Conservation (phyloP, 2,329 filamentous ascomycete species). For the Monilinia aucupariae region DNA sequence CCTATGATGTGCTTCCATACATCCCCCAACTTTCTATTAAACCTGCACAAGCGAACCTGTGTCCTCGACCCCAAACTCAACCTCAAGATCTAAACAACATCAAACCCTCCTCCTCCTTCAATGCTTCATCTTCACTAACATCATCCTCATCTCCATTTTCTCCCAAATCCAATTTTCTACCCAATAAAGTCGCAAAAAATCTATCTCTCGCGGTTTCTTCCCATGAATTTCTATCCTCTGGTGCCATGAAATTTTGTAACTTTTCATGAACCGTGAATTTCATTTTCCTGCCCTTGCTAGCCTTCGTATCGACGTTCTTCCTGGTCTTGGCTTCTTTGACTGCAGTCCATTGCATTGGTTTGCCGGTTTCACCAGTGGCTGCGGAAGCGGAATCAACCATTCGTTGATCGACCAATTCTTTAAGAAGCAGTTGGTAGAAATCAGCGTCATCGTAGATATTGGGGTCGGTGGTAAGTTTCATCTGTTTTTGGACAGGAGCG, state of each 20-base stretch:
- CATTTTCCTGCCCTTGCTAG: slow-evolving; percentile 91
- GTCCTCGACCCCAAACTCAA: background rate
- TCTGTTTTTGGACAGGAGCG: slow-evolving; percentile 61
- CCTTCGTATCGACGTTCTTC: slow-evolving; percentile 84
- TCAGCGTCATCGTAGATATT: slow-evolving; percentile 86
- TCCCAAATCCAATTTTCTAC: slow-evolving; percentile 60
- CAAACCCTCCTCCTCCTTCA: slow-evolving; percentile 32
- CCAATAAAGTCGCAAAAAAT: slow-evolving; percentile 70
- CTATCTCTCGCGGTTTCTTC: slow-evolving; percentile 71
- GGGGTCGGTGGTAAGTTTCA: slow-evolving; percentile 51
- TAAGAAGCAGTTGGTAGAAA: slow-evolving; percentile 89
- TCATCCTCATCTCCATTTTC: slow-evolving; percentile 51
- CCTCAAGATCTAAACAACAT: slow-evolving; percentile 33
- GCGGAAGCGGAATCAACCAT: slow-evolving; percentile 57
- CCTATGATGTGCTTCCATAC: background rate
- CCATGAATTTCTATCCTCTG: slow-evolving; percentile 77
- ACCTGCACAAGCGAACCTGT: background rate
- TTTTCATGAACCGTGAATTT: slow-evolving; percentile 95
- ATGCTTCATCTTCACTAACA: slow-evolving; percentile 41
- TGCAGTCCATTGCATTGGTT: slow-evolving; percentile 53
- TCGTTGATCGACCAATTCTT: slow-evolving; percentile 87
- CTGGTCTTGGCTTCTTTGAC: slow-evolving; percentile 73
- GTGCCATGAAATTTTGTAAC: slow-evolving; percentile 95
- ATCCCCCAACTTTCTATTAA: background rate
- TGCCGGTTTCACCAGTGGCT: slow-evolving; percentile 37